Conservation (phyloP, 2,329 filamentous ascomycete species). For the Aspergillus transmontanensis region DNA sequence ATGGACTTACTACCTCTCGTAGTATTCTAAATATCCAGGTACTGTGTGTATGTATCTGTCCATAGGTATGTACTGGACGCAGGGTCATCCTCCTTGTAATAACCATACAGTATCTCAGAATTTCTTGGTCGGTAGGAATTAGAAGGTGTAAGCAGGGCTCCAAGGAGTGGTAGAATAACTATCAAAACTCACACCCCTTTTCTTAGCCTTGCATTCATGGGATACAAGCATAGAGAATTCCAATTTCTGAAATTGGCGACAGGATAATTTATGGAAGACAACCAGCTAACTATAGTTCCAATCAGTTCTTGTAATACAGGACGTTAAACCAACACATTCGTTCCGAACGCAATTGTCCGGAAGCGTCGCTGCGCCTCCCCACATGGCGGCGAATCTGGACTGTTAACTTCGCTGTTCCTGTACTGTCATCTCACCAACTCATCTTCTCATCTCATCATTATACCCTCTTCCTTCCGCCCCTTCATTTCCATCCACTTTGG, state of each 20-base stretch:
- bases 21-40: no score
- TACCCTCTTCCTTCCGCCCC: slow-evolving; percentile 12
- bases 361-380: slow-evolving; percentile 15
- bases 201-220: background rate
- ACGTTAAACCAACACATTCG: background rate
- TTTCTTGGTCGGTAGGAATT: background rate
- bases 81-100: background rate
- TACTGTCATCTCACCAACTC: slow-evolving; percentile 8
- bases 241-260: background rate
- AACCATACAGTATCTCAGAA: background rate
- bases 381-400: slow-evolving; percentile 8
- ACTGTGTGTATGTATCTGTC: no score
- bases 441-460: slow-evolving; percentile 17
- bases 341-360: slow-evolving; percentile 12
- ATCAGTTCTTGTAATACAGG: background rate
- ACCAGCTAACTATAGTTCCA: background rate
- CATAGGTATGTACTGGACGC: background rate
- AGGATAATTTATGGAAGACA: background rate
- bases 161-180: background rate
- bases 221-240: background rate
- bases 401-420: slow-evolving; percentile 1
- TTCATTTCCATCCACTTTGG: slow-evolving; percentile 8
- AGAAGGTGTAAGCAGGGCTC: background rate
- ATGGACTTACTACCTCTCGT: background rate
- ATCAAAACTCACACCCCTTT: background rate